A percentile compares a stretch with the other conserved stretches of the same genome.
phyloP scores from a whole-genome alignment of 176 grass and related monocot genomes.

The Carex scoparia region DNA sequence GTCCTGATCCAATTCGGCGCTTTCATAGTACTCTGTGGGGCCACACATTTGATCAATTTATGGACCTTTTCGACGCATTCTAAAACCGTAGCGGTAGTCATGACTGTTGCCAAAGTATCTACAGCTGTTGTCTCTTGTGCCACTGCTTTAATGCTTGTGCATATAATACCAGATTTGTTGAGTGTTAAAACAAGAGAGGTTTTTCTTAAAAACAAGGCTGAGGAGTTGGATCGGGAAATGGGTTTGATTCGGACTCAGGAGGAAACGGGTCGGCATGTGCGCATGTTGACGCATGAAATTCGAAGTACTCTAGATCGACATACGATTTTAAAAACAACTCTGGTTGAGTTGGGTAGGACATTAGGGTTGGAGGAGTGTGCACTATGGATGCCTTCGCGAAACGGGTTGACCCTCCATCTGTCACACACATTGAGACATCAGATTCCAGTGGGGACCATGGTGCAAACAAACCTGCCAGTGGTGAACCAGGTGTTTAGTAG shows the following conservation, averaged over 20 bases:
- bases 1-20: constrained; percentile 67
- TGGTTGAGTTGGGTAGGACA: constrained; percentile 57
- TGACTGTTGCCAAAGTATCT: constrained; percentile 59
- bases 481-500: constrained; percentile 64
- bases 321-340: constrained; percentile 60
- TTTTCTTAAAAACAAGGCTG: constrained; percentile 60
- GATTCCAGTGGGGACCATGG: constrained; percentile 31
- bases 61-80: constrained; percentile 60
- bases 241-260: constrained; percentile 57
- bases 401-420: constrained; percentile 52
- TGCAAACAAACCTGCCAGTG: constrained; percentile 47
- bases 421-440: constrained; percentile 56
- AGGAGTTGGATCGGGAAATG: constrained; percentile 65
- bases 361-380: constrained; percentile 54
- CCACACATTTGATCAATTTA: constrained; percentile 65
- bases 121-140: constrained; percentile 56
- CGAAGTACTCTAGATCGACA: constrained; percentile 61
- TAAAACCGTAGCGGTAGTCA: constrained; percentile 51
- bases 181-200: constrained; percentile 61
- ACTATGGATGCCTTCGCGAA: constrained; percentile 60
- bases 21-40: constrained; percentile 67
- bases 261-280: constrained; percentile 60
- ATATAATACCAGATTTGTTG: constrained; percentile 60
- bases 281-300: constrained; percentile 83
- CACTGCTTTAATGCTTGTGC: constrained; percentile 66